Evolutionary conservation across 257 asterid genomes (phyloP), one percentile per base, ranked within the genome.

Genomic region (Solanum arcanum): DNA sequence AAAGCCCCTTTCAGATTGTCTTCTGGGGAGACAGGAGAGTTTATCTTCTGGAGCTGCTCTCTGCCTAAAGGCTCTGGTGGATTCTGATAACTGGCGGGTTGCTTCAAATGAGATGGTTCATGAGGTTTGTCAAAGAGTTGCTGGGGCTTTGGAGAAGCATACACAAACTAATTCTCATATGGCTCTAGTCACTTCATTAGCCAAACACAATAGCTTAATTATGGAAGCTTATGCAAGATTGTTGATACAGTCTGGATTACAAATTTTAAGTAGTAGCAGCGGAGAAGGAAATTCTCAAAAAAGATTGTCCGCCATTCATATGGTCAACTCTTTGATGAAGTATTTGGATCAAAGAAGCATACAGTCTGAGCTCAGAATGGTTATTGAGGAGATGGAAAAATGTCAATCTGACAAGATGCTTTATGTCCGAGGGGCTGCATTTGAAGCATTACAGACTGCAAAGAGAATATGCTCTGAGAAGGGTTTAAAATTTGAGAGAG

Each of bases 41-140:
- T 90, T 97, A 27, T 94, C 99, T 86, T 94, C 97, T 84, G 98
- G 99, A 56, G 96, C 98, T 86, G 98, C 99, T 83, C 95, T 97
- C 83, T 97, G 98, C 86, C 82, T 97, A 82, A 97, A 94, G 87
- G 92, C 98, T 18, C 98, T 97, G 7, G 96, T 97, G 77, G 98
- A 94, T 76, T 94, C 98, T 44, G 99, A 95, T 88, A 97, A 95
- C 76, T 97, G 99, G 99, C 90, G 98, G 39, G 93, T 90, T 89
- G 96, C 98, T 87, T 95, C 98, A 21, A 94, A 90, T 89, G 98
- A 92, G 85, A 89, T 93, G 95, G 93, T 95, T 52, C 95, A 97
- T 87, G 98, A 95, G 90, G 98, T 97, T 12, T 97, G 99, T 70
- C 99, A 95, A 89, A 94, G 94, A 86, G 98, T 94, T 87, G 93